These are phyloP conservation scores for Malus hybrid DNA, from an alignment of 331 rosid genomes.

Conservation along the genomic window DNA sequence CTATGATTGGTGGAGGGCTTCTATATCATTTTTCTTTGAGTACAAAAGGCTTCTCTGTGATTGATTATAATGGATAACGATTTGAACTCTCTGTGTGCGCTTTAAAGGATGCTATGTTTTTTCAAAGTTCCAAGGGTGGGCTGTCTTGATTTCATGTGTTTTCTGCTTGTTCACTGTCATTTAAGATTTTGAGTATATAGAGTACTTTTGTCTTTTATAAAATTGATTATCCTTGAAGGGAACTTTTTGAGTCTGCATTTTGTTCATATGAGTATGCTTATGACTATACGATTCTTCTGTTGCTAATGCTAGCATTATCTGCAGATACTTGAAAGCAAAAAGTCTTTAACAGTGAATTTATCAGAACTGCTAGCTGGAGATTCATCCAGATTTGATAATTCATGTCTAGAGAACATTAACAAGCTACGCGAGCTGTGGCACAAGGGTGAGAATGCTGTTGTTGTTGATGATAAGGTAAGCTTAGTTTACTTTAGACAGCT, in stretches of 20 bases:
- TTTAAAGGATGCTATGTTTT: neutral
- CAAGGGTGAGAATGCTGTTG: constrained; percentile 41
- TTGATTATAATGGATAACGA: neutral
- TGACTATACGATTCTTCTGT: neutral
- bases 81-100: neutral
- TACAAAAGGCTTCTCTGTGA: neutral
- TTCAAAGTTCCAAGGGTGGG: neutral
- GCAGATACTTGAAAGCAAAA: constrained; percentile 33
- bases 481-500: neutral
- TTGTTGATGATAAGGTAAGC: constrained; percentile 52
- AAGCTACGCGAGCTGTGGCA: constrained; percentile 46
- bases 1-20: neutral
- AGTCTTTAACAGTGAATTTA: constrained; percentile 18
- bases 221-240: neutral
- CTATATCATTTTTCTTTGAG: neutral
- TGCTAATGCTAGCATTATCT: neutral
- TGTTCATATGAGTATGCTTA: neutral
- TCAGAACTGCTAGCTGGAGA: constrained; percentile 26
- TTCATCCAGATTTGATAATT: constrained; percentile 19
- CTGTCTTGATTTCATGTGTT: neutral
- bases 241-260: neutral
- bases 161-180: neutral
- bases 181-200: neutral
- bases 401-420: constrained; percentile 32
- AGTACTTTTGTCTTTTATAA: neutral